Conservation (phyloP, 2,329 filamentous ascomycete species). For the Beauveria caledonica region DNA sequence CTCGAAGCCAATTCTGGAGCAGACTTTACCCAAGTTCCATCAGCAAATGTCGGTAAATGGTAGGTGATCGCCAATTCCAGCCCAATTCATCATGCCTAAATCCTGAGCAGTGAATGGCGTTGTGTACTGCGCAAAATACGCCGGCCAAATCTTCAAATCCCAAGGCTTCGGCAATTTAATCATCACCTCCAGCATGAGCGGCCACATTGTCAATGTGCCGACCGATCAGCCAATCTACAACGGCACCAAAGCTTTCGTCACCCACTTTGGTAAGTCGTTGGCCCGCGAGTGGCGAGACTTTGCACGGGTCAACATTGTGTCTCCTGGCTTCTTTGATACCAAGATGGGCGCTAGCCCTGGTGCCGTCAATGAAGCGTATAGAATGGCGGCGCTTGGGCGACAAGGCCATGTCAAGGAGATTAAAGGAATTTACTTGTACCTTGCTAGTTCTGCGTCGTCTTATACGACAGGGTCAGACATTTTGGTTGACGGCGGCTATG, state of each 20-base stretch:
- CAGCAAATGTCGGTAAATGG: slow-evolving; percentile 46
- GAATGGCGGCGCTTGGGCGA: slow-evolving; percentile 33
- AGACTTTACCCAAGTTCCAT: slow-evolving; percentile 41
- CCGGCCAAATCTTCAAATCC: slow-evolving; percentile 32
- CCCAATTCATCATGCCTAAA: too few species aligned
- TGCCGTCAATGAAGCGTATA: slow-evolving; percentile 36
- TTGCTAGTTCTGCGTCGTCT: slow-evolving; percentile 41
- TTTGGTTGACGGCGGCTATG: slow-evolving; percentile 35
- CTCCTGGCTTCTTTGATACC: slow-evolving; percentile 38
- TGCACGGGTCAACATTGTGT: slow-evolving; percentile 47
- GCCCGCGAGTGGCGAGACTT: slow-evolving; percentile 50
- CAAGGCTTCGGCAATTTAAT: slow-evolving; percentile 42
- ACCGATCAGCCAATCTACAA: slow-evolving; percentile 50
- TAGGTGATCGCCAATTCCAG: slow-evolving; percentile 19
- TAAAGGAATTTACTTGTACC: slow-evolving; percentile 37
- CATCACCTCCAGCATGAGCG: slow-evolving; percentile 43
- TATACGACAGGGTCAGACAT: slow-evolving; percentile 44
- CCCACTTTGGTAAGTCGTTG: slow-evolving; percentile 46
- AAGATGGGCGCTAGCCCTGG: slow-evolving; percentile 46
- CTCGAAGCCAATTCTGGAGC: slow-evolving; percentile 47
- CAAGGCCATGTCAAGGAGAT: slow-evolving; percentile 7
- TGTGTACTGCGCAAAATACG: slow-evolving; percentile 35
- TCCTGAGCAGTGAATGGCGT: slow-evolving; percentile 33
- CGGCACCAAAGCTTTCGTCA: slow-evolving; percentile 45
- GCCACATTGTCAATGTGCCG: slow-evolving; percentile 42